Evolutionary conservation across 116 monocot genomes (phyloP).

Genomic region (Papilionanthe hybrid): DNA sequence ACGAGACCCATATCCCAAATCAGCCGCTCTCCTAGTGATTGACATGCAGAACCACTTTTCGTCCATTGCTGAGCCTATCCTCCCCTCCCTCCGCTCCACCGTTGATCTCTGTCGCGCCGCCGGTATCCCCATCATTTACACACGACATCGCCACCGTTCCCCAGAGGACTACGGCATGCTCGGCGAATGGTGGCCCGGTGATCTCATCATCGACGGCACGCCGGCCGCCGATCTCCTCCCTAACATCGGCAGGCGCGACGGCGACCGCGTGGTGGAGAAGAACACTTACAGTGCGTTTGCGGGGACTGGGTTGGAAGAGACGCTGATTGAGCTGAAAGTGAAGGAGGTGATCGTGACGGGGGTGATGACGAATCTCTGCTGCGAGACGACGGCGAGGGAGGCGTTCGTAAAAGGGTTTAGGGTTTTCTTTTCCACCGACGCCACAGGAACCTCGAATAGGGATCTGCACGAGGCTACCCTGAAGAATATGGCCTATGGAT

Average conservation of each 20-base stretch:
- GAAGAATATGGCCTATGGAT: constrained; percentile 80
- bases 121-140: constrained; percentile 56
- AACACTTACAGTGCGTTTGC: constrained; percentile 71
- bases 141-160: constrained; percentile 64
- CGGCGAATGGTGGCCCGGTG: constrained; percentile 60
- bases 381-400: constrained; percentile 81
- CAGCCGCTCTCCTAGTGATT: constrained; percentile 66
- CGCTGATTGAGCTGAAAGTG: constrained; percentile 38
- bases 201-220: constrained; percentile 61
- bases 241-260: constrained; percentile 10
- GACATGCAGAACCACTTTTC: constrained; percentile 82
- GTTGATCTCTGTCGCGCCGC: constrained; percentile 55
- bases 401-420: constrained; percentile 73
- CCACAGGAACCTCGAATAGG: constrained; percentile 46
- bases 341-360: constrained; percentile 77
- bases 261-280: constrained; percentile 64
- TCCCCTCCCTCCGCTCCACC: constrained; percentile 50
- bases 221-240: constrained; percentile 44
- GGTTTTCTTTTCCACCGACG: constrained; percentile 80
- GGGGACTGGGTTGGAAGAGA: constrained; percentile 63
- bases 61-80: constrained; percentile 36
- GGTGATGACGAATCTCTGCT: constrained; percentile 89
- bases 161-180: constrained; percentile 53
- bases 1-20: constrained; percentile 45
- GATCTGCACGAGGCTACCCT: constrained; percentile 72